phyloP scores from a whole-genome alignment of 208 protist species.

The Trypanosoma theileri region DNA sequence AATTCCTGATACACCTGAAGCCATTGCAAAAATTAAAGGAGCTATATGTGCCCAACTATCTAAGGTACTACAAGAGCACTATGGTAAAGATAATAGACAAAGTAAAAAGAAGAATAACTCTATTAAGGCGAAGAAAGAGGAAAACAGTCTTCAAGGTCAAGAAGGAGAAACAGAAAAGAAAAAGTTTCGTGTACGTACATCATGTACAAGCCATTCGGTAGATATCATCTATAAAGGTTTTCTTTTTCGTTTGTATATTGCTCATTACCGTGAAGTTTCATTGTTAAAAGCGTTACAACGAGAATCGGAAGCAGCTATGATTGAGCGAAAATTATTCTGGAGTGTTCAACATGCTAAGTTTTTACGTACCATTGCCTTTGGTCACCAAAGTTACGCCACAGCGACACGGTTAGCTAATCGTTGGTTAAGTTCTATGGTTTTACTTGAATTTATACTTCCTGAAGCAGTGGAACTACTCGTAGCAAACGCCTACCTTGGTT shows the following conservation, averaged over 20 bases:
- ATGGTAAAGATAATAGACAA: conserved; percentile 17
- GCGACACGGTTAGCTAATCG: conserved; percentile 77
- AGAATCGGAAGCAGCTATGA: conserved; percentile 58
- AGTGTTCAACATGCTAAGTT: conserved; percentile 86
- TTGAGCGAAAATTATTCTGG: conserved; percentile 87
- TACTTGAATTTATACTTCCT: conserved; percentile 79
- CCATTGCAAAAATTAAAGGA: conserved; percentile 83
- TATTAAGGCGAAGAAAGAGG: conserved; percentile 1
- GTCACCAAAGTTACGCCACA: conserved; percentile 72
- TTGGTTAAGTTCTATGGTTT: conserved; percentile 75
- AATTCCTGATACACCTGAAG: conserved; percentile 84
- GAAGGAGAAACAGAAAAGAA: conserved; percentile 9
- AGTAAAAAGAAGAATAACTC: conserved; percentile 1
- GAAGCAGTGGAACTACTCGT: conserved; percentile 87
- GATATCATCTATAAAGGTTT: conserved; percentile 82
- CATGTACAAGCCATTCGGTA: conserved; percentile 68
- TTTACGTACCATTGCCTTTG: conserved; percentile 66
- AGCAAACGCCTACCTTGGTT: conserved; percentile 67
- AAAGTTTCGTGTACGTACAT: conserved; percentile 39
- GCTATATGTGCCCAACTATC: conserved; percentile 85
- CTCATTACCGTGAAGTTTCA: conserved; percentile 86
- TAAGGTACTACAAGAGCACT: conserved; percentile 62
- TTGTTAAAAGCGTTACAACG: conserved; percentile 74
- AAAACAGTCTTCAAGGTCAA: background rate
- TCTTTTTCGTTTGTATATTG: conserved; percentile 86